These are phyloP conservation scores for Ceratocystis destructans DNA, from an alignment of 2,329 filamentous ascomycete species.

Conservation along the genomic window DNA sequence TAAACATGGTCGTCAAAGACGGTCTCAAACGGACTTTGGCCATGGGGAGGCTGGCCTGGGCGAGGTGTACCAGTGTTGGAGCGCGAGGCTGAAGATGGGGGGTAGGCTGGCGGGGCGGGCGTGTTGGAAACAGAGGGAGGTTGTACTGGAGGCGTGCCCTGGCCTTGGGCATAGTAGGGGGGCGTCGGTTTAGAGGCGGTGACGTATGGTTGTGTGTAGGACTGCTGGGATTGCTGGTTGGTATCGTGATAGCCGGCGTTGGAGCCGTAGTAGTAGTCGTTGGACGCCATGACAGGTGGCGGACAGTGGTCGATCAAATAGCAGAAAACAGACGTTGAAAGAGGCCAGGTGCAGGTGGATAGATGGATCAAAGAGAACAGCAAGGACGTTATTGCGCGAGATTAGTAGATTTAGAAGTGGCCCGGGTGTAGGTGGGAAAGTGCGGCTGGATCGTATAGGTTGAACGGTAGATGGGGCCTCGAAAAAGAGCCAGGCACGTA, in stretches of 20 bases:
- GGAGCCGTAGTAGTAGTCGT: constrained; percentile 19
- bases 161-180: constrained; percentile 18
- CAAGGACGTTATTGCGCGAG: not conserved
- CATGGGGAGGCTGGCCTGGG: constrained; percentile 20
- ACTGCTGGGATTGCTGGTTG: constrained; percentile 11
- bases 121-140: constrained; percentile 8
- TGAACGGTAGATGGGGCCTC: not conserved
- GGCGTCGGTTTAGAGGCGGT: constrained; percentile 11
- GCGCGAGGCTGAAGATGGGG: constrained; percentile 22
- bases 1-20: constrained; percentile 57
- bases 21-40: constrained; percentile 46
- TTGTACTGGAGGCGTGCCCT: constrained; percentile 9
- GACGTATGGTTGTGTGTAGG: constrained; percentile 9
- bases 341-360: not conserved
- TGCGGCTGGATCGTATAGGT: not conserved
- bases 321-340: not conserved
- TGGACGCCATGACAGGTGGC: constrained; percentile 17
- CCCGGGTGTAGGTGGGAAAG: not conserved
- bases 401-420: not conserved
- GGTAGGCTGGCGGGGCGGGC: constrained; percentile 14
- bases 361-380: not conserved
- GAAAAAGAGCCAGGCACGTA: too few relatives aligned
- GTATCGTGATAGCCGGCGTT: constrained; percentile 14
- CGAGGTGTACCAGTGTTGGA: constrained; percentile 19
- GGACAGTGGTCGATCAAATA: not conserved